phyloP scores from a whole-genome alignment of 306 rosid genomes.

The Crataegus laevigata region DNA sequence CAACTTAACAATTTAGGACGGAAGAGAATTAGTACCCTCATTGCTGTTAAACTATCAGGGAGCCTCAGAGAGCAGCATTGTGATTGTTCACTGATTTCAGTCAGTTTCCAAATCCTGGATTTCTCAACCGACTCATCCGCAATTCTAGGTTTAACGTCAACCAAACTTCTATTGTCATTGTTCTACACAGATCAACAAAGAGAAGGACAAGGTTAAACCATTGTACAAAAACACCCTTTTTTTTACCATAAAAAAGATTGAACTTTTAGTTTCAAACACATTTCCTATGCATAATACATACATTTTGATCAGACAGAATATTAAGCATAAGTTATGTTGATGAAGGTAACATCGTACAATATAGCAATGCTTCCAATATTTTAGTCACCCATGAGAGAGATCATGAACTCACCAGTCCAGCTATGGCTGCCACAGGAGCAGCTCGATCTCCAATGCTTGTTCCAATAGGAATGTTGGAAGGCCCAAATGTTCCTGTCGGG shows the following conservation, averaged over 20 bases:
- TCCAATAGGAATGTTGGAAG: constrained; percentile 62
- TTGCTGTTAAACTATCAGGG: constrained; percentile 66
- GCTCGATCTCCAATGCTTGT: constrained; percentile 79
- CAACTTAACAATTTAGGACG: background rate
- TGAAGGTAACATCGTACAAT: background rate
- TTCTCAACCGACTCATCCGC: constrained; percentile 73
- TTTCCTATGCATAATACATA: constrained; percentile 10
- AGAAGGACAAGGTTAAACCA: constrained; percentile 9
- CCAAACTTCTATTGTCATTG: constrained; percentile 72
- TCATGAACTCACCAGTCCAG: constrained; percentile 64
- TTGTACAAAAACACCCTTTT: background rate
- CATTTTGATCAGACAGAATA: background rate
- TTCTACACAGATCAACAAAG: constrained; percentile 43
- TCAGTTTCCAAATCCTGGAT: constrained; percentile 84
- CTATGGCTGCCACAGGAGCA: constrained; percentile 66
- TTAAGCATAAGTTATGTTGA: background rate
- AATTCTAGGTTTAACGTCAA: constrained; percentile 86
- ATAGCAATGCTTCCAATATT: background rate
- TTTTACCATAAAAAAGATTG: background rate
- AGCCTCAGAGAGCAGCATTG: constrained; percentile 89
- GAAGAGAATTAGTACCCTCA: constrained; percentile 51
- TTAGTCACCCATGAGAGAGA: background rate
- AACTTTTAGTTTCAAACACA: background rate
- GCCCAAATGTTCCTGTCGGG: constrained; percentile 51
- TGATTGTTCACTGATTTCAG: constrained; percentile 72